A percentile compares a stretch with the other conserved stretches of the same genome.
These are phyloP conservation scores for Bruguiera parviflora DNA, from an alignment of 345 rosid species.

Conservation along the genomic window DNA sequence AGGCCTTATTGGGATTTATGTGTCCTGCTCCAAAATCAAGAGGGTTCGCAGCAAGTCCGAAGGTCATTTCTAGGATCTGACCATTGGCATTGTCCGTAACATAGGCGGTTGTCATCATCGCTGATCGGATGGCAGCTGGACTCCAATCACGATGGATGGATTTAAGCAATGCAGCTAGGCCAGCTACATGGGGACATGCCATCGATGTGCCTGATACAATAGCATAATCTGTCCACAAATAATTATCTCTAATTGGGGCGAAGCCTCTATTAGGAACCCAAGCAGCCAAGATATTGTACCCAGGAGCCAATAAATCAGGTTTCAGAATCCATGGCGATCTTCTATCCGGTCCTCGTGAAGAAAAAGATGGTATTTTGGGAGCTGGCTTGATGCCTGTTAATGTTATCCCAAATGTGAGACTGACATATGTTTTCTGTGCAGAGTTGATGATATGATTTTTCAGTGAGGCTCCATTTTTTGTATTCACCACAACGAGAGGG, in stretches of 20 bases:
- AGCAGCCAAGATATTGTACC: slow-evolving; percentile 41
- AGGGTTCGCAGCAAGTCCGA: slow-evolving; percentile 35
- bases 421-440: slow-evolving; percentile 16
- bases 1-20: slow-evolving; percentile 35
- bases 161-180: slow-evolving; percentile 38
- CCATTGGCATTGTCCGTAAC: slow-evolving; percentile 18
- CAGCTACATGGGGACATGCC: slow-evolving; percentile 46
- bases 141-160: slow-evolving; percentile 39
- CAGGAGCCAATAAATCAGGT: slow-evolving; percentile 48
- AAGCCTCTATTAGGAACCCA: slow-evolving; percentile 41
- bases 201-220: slow-evolving; percentile 42
- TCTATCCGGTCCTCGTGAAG: slow-evolving; percentile 39
- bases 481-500: slow-evolving; percentile 26
- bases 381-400: slow-evolving; percentile 32
- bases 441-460: slow-evolving; percentile 25
- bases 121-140: slow-evolving; percentile 42
- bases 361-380: slow-evolving; percentile 41
- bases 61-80: slow-evolving; percentile 34
- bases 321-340: slow-evolving; percentile 45
- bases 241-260: slow-evolving; percentile 20
- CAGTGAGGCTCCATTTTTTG: slow-evolving; percentile 24
- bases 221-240: slow-evolving; percentile 37
- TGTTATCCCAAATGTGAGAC: slow-evolving; percentile 34
- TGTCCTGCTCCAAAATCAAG: slow-evolving; percentile 52
- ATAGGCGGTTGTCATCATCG: slow-evolving; percentile 48